phyloP scores from a whole-genome alignment of 1,139 yeast species.

The Williopsis jadinii region DNA sequence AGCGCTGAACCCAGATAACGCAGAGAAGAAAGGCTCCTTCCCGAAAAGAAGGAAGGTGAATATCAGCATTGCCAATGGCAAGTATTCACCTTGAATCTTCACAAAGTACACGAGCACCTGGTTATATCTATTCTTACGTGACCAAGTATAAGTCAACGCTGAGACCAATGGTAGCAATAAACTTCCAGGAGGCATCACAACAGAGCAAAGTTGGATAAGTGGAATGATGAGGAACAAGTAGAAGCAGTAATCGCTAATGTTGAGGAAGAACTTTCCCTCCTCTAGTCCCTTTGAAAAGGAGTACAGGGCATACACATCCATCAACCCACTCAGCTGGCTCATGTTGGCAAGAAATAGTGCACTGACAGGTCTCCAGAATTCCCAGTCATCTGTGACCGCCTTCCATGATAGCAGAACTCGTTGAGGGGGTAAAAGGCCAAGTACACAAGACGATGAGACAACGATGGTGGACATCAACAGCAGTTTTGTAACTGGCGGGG shows the following conservation, averaged over 20 bases:
- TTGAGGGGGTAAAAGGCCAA: slow-evolving; percentile 23
- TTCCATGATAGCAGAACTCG: slow-evolving; percentile 26
- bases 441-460: slow-evolving; percentile 28
- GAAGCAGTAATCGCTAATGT: slow-evolving; percentile 51
- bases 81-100: slow-evolving; percentile 50
- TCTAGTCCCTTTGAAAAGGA: slow-evolving; percentile 52
- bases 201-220: slow-evolving; percentile 30
- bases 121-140: slow-evolving; percentile 44
- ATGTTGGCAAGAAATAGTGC: slow-evolving; percentile 39
- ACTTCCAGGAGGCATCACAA: slow-evolving; percentile 20
- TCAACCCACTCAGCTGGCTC: slow-evolving; percentile 38
- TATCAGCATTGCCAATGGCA: slow-evolving; percentile 49
- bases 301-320: slow-evolving; percentile 52
- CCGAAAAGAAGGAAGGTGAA: slow-evolving; percentile 42
- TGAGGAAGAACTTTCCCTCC: slow-evolving; percentile 44
- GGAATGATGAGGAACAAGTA: slow-evolving; percentile 45
- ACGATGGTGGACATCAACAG: slow-evolving; percentile 30
- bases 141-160: slow-evolving; percentile 56
- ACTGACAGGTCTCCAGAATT: slow-evolving; percentile 41
- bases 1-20: slow-evolving; percentile 42
- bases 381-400: slow-evolving; percentile 24
- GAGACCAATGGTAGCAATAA: slow-evolving; percentile 25
- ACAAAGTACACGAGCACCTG: slow-evolving; percentile 45
- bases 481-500: slow-evolving; percentile 31
- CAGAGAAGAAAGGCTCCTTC: slow-evolving; percentile 30